These are phyloP conservation scores for Xylariomycetidae sp. DNA, from an alignment of 2,329 filamentous ascomycete species.

Conservation along the genomic window DNA sequence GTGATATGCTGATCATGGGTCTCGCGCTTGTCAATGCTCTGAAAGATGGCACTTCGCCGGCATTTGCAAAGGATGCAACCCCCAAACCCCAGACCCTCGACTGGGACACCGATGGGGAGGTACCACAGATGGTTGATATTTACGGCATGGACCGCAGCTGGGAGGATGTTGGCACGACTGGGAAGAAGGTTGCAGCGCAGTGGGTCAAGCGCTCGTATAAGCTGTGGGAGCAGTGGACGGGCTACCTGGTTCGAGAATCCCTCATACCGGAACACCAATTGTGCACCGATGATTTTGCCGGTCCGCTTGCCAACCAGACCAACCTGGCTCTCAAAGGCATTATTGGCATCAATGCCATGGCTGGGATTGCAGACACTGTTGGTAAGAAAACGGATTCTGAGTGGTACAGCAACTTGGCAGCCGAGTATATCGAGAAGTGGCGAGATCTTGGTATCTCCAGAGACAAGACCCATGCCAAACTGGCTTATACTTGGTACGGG, in stretches of 20 bases:
- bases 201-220: slow-evolving; percentile 51
- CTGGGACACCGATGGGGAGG: slow-evolving; percentile 10
- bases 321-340: slow-evolving; percentile 74
- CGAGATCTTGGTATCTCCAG: slow-evolving; percentile 63
- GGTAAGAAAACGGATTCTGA: slow-evolving; percentile 52
- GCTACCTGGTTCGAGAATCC: slow-evolving; percentile 64
- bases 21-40: slow-evolving; percentile 71
- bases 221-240: slow-evolving; percentile 72
- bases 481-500: slow-evolving; percentile 75
- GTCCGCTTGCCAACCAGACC: slow-evolving; percentile 67
- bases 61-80: slow-evolving; percentile 45
- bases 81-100: slow-evolving; percentile 9
- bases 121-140: slow-evolving; percentile 15
- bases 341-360: slow-evolving; percentile 73
- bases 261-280: slow-evolving; percentile 66
- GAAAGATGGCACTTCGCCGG: slow-evolving; percentile 51
- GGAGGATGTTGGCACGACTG: slow-evolving; percentile 43
- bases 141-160: slow-evolving; percentile 55
- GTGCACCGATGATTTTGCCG: slow-evolving; percentile 73
- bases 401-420: slow-evolving; percentile 57
- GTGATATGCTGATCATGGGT: slow-evolving; percentile 73
- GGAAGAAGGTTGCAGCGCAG: slow-evolving; percentile 31
- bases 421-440: slow-evolving; percentile 66
- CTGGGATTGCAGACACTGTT: slow-evolving; percentile 55
- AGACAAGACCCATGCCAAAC: slow-evolving; percentile 66